Conservation (phyloP, 306 rosid species). For the Notholithocarpus densiflorus region DNA sequence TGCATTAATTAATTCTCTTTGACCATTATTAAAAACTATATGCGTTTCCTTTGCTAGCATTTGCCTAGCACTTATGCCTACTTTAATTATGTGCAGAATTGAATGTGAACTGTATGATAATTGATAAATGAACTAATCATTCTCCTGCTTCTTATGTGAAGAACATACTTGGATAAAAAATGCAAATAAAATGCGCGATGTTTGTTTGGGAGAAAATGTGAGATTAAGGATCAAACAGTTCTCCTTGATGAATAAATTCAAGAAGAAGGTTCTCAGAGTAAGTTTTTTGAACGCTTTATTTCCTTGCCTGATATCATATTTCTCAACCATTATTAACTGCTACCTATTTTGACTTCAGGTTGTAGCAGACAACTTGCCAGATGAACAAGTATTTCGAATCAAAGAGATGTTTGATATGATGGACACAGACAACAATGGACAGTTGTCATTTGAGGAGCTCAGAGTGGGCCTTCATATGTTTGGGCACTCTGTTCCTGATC, state of each 20-base stretch:
- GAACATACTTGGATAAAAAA: conserved; percentile 82
- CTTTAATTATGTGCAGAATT: neutral
- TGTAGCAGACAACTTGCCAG: conserved; percentile 81
- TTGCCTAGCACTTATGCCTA: neutral
- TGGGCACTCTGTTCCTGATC: conserved; percentile 68
- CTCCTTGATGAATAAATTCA: conserved; percentile 86
- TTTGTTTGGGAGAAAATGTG: conserved; percentile 79
- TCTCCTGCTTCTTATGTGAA: conserved; percentile 27
- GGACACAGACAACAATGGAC: conserved; percentile 85
- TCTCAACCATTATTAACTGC: neutral
- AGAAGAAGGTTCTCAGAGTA: conserved; percentile 92
- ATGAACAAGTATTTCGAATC: conserved; percentile 65
- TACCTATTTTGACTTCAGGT: conserved; percentile 40
- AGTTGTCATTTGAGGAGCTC: conserved; percentile 78
- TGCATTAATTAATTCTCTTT: neutral
- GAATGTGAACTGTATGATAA: neutral
- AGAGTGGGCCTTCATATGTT: conserved; percentile 66
- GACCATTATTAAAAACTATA: neutral
- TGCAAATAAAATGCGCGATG: conserved; percentile 45
- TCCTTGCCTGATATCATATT: neutral
- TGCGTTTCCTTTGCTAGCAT: neutral
- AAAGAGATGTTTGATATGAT: conserved; percentile 65
- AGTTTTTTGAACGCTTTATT: conserved; percentile 20
- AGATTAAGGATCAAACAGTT: conserved; percentile 83
- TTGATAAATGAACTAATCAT: conserved; percentile 18